Evolutionary conservation across 768 basidiomycete genomes (phyloP), one percentile per base, ranked within the genome.

Genomic region (Boletellus sp.): DNA sequence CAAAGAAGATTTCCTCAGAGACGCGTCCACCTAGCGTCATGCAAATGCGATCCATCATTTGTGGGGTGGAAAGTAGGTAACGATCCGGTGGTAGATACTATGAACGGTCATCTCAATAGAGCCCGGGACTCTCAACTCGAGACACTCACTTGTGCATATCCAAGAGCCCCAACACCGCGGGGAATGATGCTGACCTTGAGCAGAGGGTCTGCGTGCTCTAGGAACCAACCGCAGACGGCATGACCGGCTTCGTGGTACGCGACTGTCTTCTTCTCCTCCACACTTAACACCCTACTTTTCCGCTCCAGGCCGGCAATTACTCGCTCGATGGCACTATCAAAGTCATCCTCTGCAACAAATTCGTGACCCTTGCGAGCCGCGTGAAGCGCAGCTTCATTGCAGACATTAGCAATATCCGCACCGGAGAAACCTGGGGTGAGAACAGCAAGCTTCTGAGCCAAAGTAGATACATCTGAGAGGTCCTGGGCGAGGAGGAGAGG

Each of bases 161-260:
- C 95, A 35, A 99, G 76, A 20, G 94, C 93, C 32, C 94, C 96
- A 43, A 90, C 85, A 45, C 96, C 96, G 58, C 94, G 83, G 36
- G 96, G 96, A 54, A 99, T 97, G 68, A 99, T 99, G 70, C 90
- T 94, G 51, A 99, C 96, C 71, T 99, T 97, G 55, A 97, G 80
- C 42, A 98, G 72, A 33, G 95, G 95, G 64, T 98, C 94, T 38
- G 96, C 96, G 56, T 94, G 91, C 70, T 98, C 93, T 58, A 99
- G 74, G 78, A 90, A 97, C 96, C 96, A 99, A 4, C 96, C 96
- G 62, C 91, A 94, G 39, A 98, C 86, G 19, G 96, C 96, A 69
- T 99, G 96, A 5, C 96, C 96, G 20, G 96, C 96, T 75, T 99
- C 96, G 64, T 99, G 96, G 67, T 98, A 97, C 8, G 96, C 96